Evolutionary conservation across 257 asterid genomes (phyloP), one percentile per base, ranked within the genome.

Genomic region (Mentha longifolia): DNA sequence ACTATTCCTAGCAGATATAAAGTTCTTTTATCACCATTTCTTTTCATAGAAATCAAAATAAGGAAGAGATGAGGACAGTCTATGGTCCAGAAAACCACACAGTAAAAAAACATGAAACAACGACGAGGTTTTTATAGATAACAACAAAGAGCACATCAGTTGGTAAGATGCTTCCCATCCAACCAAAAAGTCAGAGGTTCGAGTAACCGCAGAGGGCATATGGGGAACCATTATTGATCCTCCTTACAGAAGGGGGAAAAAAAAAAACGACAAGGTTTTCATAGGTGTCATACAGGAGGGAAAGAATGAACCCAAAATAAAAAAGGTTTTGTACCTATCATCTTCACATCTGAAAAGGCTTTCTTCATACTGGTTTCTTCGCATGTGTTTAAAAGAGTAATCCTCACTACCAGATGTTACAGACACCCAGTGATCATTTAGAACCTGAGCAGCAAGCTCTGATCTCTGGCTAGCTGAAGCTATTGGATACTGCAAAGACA

Each of bases 341-440:
- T 95, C 99, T 85, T 95, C 99, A 71, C 99, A 95, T 83, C 97
- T 85, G 42, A 95, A 95, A 66, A 95, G 90, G 85, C 97, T 92
- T 85, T 95, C 99, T 74, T 95, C 99, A 61, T 89, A 95, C 76
- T 92, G 99, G 82, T 95, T 95, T 80, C 92, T 85, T 59, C 98
- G 84, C 98, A 95, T 95, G 83, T 95, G 97, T 65, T 92, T 95
- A 74, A 95, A 95, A 8, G 99, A 95, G 83, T 95, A 95, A 81
- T 95, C 99, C 83, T 95, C 99, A 80, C 99, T 95, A 66, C 99
- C 99, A 67, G 97, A 95, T 67, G 99, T 95, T 80, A 95, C 99
- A 75, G 99, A 95, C 54, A 95, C 99, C 97, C 96, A 95, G 65
- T 85, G 88, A 67, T 95, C 96, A 72, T 95, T 95, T 56, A 95